These are phyloP conservation scores for Colletotrichum higginsianum DNA, from an alignment of 2,329 filamentous ascomycete genomes.

Conservation along the genomic window DNA sequence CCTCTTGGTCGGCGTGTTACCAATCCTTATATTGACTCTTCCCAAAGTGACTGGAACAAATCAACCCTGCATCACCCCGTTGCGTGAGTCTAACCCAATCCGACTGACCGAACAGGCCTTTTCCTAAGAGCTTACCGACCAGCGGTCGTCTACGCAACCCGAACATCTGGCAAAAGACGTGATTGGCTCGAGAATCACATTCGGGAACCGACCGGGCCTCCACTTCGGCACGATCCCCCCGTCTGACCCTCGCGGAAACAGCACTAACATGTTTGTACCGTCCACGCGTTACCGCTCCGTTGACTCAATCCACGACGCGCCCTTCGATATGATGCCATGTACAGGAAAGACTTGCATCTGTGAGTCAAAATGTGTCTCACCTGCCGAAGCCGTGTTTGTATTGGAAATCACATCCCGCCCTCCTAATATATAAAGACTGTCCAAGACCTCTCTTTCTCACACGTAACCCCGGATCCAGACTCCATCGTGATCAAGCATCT, in stretches of 20 bases:
- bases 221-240: conserved; percentile 24
- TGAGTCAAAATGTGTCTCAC: conserved; percentile 4
- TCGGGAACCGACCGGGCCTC: conserved; percentile 1
- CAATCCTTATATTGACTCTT: conserved; percentile 12
- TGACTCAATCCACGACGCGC: conserved; percentile 19
- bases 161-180: background rate
- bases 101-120: conserved; percentile 12
- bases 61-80: conserved; percentile 4
- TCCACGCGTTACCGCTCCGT: background rate
- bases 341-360: background rate
- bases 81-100: conserved; percentile 13
- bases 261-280: conserved; percentile 17
- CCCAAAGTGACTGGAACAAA: conserved; percentile 23
- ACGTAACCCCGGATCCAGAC: background rate
- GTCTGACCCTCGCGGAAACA: conserved; percentile 24
- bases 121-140: conserved; percentile 19
- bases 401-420: conserved; percentile 13
- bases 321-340: conserved; percentile 40
- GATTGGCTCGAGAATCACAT: conserved; percentile 12
- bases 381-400: conserved; percentile 20
- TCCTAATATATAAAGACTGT: conserved; percentile 20
- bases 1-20: background rate
- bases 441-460: conserved; percentile 11
- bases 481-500: conserved; percentile 7
- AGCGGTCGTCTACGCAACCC: background rate